Evolutionary conservation across 1,284 basidiomycete genomes (phyloP), one percentile per base, ranked within the genome.

Genomic region (Wallemia ichthyophaga): DNA sequence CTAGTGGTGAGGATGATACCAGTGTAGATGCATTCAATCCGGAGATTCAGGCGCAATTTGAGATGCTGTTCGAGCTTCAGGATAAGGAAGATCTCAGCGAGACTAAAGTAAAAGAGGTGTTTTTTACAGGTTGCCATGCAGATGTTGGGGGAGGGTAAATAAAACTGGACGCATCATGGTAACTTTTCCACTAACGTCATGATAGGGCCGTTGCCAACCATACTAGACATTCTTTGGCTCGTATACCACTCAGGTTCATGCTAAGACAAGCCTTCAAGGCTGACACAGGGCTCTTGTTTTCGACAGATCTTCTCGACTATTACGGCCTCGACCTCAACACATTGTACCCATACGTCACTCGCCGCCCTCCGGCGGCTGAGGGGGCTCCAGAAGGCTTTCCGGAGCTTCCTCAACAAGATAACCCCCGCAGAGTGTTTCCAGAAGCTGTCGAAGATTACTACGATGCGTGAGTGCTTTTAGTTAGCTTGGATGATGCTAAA

Each of bases 201-300:
- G n/a, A n/a, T n/a, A n/a, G 28, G 17, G 61, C 62, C 2, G 65
- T 66, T 26, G 60, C 62, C 26, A 66, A 66, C 33, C 62, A 60
- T 0, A 61, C 62, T 7, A 59, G 62, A 7, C 62, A 66, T 58
- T 61, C 62, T 15, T 57, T 68, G 17, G 64, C 67, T n/a, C 64
- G 67, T 32, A 65, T 69, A 31, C 62, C 65, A 5, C 62, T 69
- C 58, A 63, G 67, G 58, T 68, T 63, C 63, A 66, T 66, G 68
- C 59, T 69, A n/a, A 62, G 65, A 7, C 65, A 69, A 62, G 65
- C 65, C 1, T 64, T 62, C 24, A 60, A 60, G 24, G 64, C 64
- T 57, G 58, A 65, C 53, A 64, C 64, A 9, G 64, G 63, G 13
- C 63, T 67, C 59, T 56, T 65, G 54, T 67, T 64, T 58, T 59